Percentiles rank a stretch among this genome's conserved stretches.
phyloP scores from a whole-genome alignment of 768 basidiomycete species.

The Neoboletus subvelutipes region DNA sequence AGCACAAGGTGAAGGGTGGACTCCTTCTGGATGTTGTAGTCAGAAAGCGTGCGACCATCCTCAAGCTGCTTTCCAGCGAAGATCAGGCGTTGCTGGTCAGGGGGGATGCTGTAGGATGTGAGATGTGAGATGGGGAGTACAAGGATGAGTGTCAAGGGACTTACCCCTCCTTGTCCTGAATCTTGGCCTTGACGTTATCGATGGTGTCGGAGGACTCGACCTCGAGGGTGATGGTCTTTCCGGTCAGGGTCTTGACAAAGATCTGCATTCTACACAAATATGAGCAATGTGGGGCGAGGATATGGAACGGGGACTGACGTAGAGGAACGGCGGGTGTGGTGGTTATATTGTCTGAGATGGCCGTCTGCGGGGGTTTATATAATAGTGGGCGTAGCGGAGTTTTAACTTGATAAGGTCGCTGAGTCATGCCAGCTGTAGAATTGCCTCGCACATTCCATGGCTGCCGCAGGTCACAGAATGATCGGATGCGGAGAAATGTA shows the following conservation, averaged over 20 bases:
- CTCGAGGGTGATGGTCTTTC: conserved; percentile 67
- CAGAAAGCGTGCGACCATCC: conserved; percentile 87
- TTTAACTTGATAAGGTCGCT: conserved; percentile 1
- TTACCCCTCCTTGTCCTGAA: conserved; percentile 73
- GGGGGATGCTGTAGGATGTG: conserved; percentile 69
- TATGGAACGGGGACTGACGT: conserved; percentile 1
- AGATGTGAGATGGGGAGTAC: not conserved
- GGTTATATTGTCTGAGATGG: not conserved
- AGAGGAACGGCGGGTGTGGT: not conserved
- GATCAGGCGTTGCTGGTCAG: conserved; percentile 91
- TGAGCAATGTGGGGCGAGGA: not conserved
- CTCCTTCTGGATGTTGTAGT: conserved; percentile 96
- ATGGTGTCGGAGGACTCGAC: conserved; percentile 30
- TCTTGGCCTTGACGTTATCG: conserved; percentile 37
- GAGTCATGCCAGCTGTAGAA: conserved; percentile 13
- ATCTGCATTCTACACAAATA: conserved; percentile 46
- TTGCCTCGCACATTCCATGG: conserved; percentile 6
- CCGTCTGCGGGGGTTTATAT: conserved; percentile 12
- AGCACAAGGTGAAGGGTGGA: conserved; percentile 85
- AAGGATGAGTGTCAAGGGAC: not conserved
- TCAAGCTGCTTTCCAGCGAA: conserved; percentile 96
- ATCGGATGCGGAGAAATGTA: too few species aligned
- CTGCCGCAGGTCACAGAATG: too few species aligned
- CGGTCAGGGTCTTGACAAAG: conserved; percentile 85
- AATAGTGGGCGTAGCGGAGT: conserved; percentile 10